Evolutionary conservation across 257 asterid species (phyloP), one percentile per base, ranked within the genome.

Genomic region (Gentiana dahurica): DNA sequence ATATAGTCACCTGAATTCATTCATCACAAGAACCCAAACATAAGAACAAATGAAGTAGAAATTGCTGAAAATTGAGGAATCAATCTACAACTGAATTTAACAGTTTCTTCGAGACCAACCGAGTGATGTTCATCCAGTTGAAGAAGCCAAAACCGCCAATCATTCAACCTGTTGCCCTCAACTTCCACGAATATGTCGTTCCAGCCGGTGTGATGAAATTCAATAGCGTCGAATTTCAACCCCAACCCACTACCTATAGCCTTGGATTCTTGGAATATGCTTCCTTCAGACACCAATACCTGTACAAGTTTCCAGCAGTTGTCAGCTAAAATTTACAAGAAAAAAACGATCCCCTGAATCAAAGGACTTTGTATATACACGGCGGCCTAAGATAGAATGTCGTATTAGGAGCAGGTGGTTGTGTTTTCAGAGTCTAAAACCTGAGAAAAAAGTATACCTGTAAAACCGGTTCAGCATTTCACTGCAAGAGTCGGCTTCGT

Each of bases 231-330:
- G 86, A 85, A 73, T 63, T 74, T 76, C 77, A 68, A 65, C 62
- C 95, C 24, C 41, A 91, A 74, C 2, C 96, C 96, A 2, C 54
- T 68, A 48, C 98, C 98, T 54, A 83, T 73, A 55, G 95, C 98
- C 84, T 91, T 91, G 51, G 84, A 85, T 57, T 71, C 84, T 91
- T 91, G 51, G 84, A 85, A 59, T 71, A 91, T 65, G 98, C 83
- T 81, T 91, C 96, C 82, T 91, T 91, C 73, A 87, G 66, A 73
- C 92, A 77, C 98, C 98, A 91, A 77, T 87, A 91, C 69, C 98
- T 91, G 94, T 82, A 65, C 5, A 61, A 8, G 53, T 55, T 51
- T 37, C 52, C 63, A 64, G 50, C 45, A 51, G 38, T 15, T 36
- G 44, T 53, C 38, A 56, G 49, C 46, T 12, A 36, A 64, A 49